phyloP scores from a whole-genome alignment of 305 asterid species.

The Plantago coronopus region DNA sequence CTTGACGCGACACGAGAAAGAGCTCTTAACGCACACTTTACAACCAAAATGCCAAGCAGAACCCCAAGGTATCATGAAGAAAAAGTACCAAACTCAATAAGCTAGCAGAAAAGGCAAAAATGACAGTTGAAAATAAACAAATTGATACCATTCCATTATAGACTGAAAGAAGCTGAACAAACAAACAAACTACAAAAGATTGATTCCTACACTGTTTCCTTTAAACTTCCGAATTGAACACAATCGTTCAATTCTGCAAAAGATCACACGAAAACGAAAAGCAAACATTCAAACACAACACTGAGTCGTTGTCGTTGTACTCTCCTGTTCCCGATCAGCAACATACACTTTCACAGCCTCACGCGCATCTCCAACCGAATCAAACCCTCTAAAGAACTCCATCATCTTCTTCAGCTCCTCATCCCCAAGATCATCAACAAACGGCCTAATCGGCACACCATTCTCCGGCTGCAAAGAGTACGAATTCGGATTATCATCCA shows the following conservation, averaged over 20 bases:
- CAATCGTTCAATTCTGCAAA: conserved; percentile 32
- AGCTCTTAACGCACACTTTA: too few relatives aligned
- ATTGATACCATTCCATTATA: too few relatives aligned
- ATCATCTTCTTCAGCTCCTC: conserved; percentile 65
- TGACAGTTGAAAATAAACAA: too few relatives aligned
- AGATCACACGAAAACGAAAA: conserved; percentile 1
- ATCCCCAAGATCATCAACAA: conserved; percentile 59
- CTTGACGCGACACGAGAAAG: too few relatives aligned
- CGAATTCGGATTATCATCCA: conserved; percentile 90
- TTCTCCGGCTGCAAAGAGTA: conserved; percentile 72
- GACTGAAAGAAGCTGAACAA: neutral
- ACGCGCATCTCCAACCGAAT: conserved; percentile 57
- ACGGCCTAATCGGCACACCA: conserved; percentile 74
- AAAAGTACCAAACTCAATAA: too few relatives aligned
- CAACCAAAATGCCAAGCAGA: too few relatives aligned
- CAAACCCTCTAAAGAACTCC: conserved; percentile 45
- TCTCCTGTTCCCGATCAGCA: conserved; percentile 24
- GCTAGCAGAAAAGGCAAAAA: too few relatives aligned
- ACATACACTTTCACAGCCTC: conserved; percentile 43
- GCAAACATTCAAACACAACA: neutral
- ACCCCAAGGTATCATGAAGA: too few relatives aligned
- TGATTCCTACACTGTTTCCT: conserved; percentile 8
- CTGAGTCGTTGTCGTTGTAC: conserved; percentile 1
- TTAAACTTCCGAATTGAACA: conserved; percentile 38
- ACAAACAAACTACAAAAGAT: too few relatives aligned